A percentile compares a stretch with the other conserved stretches of the same genome.
These are phyloP conservation scores for Starmera pachycereana DNA, from an alignment of 805 yeast genomes.

Conservation along the genomic window DNA sequence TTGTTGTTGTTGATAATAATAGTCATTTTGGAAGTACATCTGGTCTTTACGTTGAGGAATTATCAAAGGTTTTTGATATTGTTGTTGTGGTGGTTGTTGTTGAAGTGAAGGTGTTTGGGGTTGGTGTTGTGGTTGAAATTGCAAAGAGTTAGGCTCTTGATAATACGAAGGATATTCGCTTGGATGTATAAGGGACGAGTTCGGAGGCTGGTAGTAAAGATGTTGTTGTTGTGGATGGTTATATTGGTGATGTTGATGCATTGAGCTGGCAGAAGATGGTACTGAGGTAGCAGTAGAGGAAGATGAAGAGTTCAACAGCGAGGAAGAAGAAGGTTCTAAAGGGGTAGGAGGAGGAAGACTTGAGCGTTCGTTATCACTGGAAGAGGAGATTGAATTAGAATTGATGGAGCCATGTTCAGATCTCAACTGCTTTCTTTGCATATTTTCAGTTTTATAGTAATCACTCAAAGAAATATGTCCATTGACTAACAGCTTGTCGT, in stretches of 20 bases:
- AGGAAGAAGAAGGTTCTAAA: neutral
- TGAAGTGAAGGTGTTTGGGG: slow-evolving; percentile 4
- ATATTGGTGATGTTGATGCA: slow-evolving; percentile 2
- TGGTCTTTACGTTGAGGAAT: neutral
- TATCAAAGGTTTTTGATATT: too few relatives aligned
- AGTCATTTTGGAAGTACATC: neutral
- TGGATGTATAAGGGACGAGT: neutral
- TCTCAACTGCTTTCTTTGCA: slow-evolving; percentile 16
- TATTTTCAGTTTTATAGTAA: slow-evolving; percentile 17
- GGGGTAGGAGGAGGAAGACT: slow-evolving; percentile 1
- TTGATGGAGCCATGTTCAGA: slow-evolving; percentile 13
- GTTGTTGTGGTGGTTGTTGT: slow-evolving; percentile 2
- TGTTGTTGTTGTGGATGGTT: slow-evolving; percentile 1
- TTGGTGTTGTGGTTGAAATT: slow-evolving; percentile 2
- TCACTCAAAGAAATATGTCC: slow-evolving; percentile 14
- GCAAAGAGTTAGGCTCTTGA: neutral
- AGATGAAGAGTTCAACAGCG: neutral
- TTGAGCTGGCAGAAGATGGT: too few relatives aligned
- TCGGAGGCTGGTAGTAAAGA: neutral
- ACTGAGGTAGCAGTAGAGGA: neutral
- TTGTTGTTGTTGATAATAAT: neutral
- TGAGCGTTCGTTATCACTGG: neutral
- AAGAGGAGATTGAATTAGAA: slow-evolving; percentile 9
- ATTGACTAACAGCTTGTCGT: slow-evolving; percentile 15
- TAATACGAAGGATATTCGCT: neutral